Evolutionary conservation across 345 rosid genomes (phyloP).

Genomic region (Acer yangbiense): DNA sequence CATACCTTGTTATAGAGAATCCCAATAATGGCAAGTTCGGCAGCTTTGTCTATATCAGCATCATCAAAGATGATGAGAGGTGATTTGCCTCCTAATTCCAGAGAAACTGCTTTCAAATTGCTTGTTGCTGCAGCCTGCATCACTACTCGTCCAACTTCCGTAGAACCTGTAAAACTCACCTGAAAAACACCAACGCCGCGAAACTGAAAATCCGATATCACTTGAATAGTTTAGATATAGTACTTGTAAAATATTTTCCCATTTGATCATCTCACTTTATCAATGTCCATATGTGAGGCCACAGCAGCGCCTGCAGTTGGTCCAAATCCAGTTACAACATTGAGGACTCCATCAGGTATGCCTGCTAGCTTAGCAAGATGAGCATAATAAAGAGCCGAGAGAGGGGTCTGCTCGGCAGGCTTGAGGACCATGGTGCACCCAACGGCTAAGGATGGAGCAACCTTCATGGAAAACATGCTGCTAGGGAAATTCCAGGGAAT

Average conservation of each 20-base stretch:
- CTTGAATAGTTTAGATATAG: background rate
- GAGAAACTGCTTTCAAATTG: slow-evolving; percentile 70
- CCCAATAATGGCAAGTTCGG: slow-evolving; percentile 58
- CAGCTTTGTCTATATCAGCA: slow-evolving; percentile 66
- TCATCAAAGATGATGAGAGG: slow-evolving; percentile 80
- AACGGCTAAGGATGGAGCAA: slow-evolving; percentile 71
- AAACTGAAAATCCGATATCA: background rate
- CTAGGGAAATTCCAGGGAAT: slow-evolving; percentile 90
- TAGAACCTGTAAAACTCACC: slow-evolving; percentile 90
- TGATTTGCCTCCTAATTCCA: slow-evolving; percentile 88
- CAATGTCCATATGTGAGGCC: slow-evolving; percentile 77
- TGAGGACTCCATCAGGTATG: slow-evolving; percentile 85
- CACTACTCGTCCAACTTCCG: slow-evolving; percentile 66
- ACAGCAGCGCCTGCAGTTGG: slow-evolving; percentile 81
- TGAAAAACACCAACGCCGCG: slow-evolving; percentile 14
- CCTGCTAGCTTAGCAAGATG: slow-evolving; percentile 54
- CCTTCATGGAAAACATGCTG: slow-evolving; percentile 63
- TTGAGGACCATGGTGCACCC: slow-evolving; percentile 89
- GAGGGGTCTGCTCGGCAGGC: slow-evolving; percentile 94
- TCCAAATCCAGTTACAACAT: slow-evolving; percentile 78
- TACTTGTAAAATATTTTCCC: background rate
- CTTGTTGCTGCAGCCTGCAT: slow-evolving; percentile 80
- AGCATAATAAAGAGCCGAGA: slow-evolving; percentile 76
- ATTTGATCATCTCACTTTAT: slow-evolving; percentile 44
- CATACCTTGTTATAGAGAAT: slow-evolving; percentile 56